These are phyloP conservation scores for Cutaneotrichosporon cavernicola DNA, from an alignment of 1,284 basidiomycete species.

Conservation along the genomic window DNA sequence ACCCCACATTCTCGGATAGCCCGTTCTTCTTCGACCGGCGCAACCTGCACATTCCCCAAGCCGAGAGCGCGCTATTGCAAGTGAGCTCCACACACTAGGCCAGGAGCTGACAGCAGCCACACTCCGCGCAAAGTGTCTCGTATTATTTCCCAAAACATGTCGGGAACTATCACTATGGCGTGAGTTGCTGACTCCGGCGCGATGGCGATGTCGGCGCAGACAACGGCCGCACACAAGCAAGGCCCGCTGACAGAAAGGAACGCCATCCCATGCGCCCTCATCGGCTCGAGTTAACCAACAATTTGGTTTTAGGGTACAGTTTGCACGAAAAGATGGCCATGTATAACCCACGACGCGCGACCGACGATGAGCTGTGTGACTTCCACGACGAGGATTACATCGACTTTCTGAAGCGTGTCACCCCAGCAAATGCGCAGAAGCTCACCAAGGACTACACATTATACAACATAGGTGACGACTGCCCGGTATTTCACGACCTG, in stretches of 20 bases:
- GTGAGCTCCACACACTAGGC: conserved; percentile 28
- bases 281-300: conserved; percentile 88
- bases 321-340: conserved; percentile 95
- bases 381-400: conserved; percentile 95
- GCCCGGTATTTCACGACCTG: conserved; percentile 88
- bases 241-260: conserved; percentile 61
- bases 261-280: conserved; percentile 99
- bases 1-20: conserved; percentile 52
- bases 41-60: conserved; percentile 43
- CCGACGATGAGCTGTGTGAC: conserved; percentile 79
- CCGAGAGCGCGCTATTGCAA: conserved; percentile 42
- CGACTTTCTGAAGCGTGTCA: conserved; percentile 76
- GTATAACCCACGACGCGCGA: conserved; percentile 84
- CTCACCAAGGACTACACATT: conserved; percentile 72
- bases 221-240: not conserved
- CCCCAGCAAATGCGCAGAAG: conserved; percentile 40
- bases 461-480: conserved; percentile 91
- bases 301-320: conserved; percentile 93
- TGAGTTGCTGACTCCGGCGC: conserved; percentile 52
- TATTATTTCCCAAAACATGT: conserved; percentile 95
- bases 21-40: conserved; percentile 53
- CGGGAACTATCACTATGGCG: conserved; percentile 93
- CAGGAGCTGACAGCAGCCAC: conserved; percentile 58
- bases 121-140: conserved; percentile 83
- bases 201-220: too few relatives aligned